These are phyloP conservation scores for Passalora sequoiae DNA, from an alignment of 2,329 filamentous ascomycete genomes.

Conservation along the genomic window DNA sequence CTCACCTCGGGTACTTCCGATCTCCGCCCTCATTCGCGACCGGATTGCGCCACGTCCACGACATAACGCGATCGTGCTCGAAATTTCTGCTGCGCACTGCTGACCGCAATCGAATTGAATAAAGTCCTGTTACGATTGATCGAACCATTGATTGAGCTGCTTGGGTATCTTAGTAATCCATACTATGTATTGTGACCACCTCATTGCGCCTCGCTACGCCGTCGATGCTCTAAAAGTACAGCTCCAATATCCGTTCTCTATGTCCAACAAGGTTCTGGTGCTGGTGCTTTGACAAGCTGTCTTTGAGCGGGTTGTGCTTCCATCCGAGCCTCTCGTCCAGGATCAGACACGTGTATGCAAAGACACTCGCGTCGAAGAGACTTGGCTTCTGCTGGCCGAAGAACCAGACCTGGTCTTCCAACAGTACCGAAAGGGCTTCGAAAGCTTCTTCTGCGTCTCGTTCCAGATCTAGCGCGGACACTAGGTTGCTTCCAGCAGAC, in stretches of 20 bases:
- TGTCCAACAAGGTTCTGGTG: slow-evolving; percentile 62
- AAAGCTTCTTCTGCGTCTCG: slow-evolving; percentile 59
- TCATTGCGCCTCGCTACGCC: slow-evolving; percentile 5
- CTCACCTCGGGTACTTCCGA: too few relatives aligned
- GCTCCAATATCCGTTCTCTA: slow-evolving; percentile 52
- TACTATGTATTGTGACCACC: not conserved
- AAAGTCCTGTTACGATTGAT: not conserved
- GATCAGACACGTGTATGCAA: slow-evolving; percentile 81
- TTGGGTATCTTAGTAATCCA: slow-evolving; percentile 1
- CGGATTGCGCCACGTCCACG: slow-evolving; percentile 4
- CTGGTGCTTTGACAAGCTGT: slow-evolving; percentile 52
- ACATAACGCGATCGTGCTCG: not conserved
- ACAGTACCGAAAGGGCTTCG: slow-evolving; percentile 54
- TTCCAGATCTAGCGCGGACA: slow-evolving; percentile 50
- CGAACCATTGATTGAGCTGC: slow-evolving; percentile 3
- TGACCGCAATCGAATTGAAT: too few relatives aligned
- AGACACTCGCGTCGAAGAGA: slow-evolving; percentile 81
- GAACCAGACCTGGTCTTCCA: slow-evolving; percentile 58
- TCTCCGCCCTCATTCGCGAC: too few relatives aligned
- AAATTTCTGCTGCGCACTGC: too few relatives aligned
- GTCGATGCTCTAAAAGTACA: slow-evolving; percentile 41
- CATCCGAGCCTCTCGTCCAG: slow-evolving; percentile 61
- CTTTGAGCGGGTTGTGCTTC: slow-evolving; percentile 57
- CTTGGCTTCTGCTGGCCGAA: slow-evolving; percentile 56
- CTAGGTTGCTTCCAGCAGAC: slow-evolving; percentile 36